Conservation (phyloP, 768 basidiomycete species). For the Mycena filopes region DNA sequence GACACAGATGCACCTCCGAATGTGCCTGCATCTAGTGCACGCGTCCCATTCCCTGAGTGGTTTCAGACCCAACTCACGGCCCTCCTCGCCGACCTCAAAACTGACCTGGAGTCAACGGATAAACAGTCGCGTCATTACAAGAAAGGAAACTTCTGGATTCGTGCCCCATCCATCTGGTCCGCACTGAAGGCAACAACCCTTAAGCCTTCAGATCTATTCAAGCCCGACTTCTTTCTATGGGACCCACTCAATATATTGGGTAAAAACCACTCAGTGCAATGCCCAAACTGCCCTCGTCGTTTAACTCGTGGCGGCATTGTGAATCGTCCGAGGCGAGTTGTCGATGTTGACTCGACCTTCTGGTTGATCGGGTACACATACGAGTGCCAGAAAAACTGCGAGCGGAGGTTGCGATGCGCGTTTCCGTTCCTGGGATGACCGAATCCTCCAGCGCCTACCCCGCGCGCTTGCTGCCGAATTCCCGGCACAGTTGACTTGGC, state of each 20-base stretch:
- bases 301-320: constrained; percentile 25
- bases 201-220: constrained; percentile 26
- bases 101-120: not conserved
- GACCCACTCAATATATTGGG: constrained; percentile 21
- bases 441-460: constrained; percentile 37
- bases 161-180: constrained; percentile 2
- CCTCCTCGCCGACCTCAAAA: constrained; percentile 5
- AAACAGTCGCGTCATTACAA: constrained; percentile 12
- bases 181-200: constrained; percentile 9
- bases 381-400: constrained; percentile 9
- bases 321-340: constrained; percentile 25
- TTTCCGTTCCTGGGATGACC: constrained; percentile 41
- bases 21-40: constrained; percentile 1
- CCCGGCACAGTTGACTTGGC: constrained; percentile 36
- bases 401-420: constrained; percentile 2
- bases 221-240: constrained; percentile 29
- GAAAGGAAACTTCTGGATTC: constrained; percentile 11
- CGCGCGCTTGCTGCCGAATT: constrained; percentile 36
- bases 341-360: constrained; percentile 23
- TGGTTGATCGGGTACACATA: constrained; percentile 33
- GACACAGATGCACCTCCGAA: not conserved
- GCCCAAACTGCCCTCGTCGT: constrained; percentile 25
- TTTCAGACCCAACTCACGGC: constrained; percentile 6
- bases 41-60: constrained; percentile 10
- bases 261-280: not conserved